Percentiles rank a stretch among this genome's conserved stretches.
phyloP scores from a whole-genome alignment of 331 rosid species.

The Telfairia occidentalis region DNA sequence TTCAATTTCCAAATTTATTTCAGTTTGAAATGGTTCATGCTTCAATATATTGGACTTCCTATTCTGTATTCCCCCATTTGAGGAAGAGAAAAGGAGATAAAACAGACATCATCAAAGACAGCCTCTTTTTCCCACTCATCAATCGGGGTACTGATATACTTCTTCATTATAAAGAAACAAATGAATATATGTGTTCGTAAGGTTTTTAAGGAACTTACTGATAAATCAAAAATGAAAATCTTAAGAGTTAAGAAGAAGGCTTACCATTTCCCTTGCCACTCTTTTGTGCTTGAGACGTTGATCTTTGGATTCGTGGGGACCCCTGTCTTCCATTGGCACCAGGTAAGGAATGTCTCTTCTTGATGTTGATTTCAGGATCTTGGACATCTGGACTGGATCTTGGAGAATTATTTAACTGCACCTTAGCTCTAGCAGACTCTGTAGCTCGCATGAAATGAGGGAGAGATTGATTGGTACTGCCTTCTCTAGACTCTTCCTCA shows the following conservation, averaged over 20 bases:
- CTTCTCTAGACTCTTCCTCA: slow-evolving; percentile 62
- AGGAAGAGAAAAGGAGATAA: neutral
- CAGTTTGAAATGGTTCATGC: neutral
- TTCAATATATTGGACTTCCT: neutral
- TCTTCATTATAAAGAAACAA: neutral
- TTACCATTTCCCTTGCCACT: slow-evolving; percentile 40
- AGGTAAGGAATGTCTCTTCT: slow-evolving; percentile 89
- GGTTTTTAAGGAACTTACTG: neutral
- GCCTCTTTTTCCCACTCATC: neutral
- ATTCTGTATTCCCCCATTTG: neutral
- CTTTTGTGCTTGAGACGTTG: slow-evolving; percentile 60
- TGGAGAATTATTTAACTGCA: slow-evolving; percentile 58
- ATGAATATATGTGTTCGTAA: neutral
- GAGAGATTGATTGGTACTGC: slow-evolving; percentile 37
- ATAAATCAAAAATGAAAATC: slow-evolving; percentile 13
- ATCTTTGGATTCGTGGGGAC: slow-evolving; percentile 66
- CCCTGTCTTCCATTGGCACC: slow-evolving; percentile 73
- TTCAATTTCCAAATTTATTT: neutral
- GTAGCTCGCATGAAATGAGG: slow-evolving; percentile 98
- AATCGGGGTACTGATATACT: neutral
- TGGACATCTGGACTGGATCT: slow-evolving; percentile 86
- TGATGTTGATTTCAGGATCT: slow-evolving; percentile 41
- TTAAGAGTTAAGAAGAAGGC: slow-evolving; percentile 9
- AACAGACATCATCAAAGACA: neutral
- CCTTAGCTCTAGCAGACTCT: slow-evolving; percentile 89